Evolutionary conservation across 177 flowering plant genomes (phyloP).

Genomic region (Vitis hybrid): DNA sequence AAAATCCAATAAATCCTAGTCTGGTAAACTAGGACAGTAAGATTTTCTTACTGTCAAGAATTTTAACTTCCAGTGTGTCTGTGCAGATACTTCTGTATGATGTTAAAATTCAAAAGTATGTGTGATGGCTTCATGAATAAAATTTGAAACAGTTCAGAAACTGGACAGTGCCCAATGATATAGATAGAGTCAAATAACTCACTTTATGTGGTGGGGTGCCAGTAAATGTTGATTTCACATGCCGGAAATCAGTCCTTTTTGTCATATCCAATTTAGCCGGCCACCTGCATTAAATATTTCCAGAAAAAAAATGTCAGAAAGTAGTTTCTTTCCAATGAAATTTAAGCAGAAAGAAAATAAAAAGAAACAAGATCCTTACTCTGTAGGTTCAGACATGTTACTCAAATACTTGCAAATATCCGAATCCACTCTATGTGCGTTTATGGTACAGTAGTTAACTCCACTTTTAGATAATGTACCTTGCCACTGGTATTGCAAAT

Average conservation of each 20-base stretch:
- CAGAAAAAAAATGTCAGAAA: slow-evolving; percentile 8
- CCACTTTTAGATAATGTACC: slow-evolving; percentile 90
- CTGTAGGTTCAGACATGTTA: slow-evolving; percentile 69
- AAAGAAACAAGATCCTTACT: slow-evolving; percentile 48
- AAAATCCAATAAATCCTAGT: neutral
- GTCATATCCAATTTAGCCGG: slow-evolving; percentile 90
- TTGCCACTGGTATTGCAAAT: slow-evolving; percentile 61
- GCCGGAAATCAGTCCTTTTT: slow-evolving; percentile 89
- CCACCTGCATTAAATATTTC: slow-evolving; percentile 69
- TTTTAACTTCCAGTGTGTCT: neutral
- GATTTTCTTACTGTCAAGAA: neutral
- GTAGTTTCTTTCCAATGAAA: neutral
- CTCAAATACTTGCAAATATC: slow-evolving; percentile 79
- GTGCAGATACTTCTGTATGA: too few species aligned
- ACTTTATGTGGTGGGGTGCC: slow-evolving; percentile 77
- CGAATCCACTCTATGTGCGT: slow-evolving; percentile 68
- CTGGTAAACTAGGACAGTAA: neutral
- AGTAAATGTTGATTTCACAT: slow-evolving; percentile 80
- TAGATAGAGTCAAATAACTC: slow-evolving; percentile 24
- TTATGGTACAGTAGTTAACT: slow-evolving; percentile 67
- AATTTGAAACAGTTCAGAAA: neutral
- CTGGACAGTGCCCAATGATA: neutral
- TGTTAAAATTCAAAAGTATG: too few species aligned
- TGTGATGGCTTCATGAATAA: neutral
- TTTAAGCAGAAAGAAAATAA: neutral